Conservation (phyloP, 768 basidiomycete genomes). For the Hydnomerulius pinastri region DNA sequence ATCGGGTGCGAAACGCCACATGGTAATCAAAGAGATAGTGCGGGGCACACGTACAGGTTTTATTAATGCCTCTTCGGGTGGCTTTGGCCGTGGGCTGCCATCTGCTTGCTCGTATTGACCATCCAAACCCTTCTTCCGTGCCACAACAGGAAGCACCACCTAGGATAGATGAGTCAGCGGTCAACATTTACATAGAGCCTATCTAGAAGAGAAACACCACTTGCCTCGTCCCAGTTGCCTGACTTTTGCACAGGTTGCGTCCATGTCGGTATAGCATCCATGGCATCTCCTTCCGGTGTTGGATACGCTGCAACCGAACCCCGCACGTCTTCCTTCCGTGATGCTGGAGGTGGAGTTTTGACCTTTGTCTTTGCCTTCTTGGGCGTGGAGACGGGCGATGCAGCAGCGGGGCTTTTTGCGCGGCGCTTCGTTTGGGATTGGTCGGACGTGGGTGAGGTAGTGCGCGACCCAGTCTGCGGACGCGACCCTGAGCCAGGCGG, state of each 20-base stretch:
- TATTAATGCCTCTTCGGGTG: conserved; percentile 36
- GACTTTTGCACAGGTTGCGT: conserved; percentile 67
- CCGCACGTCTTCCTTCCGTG: conserved; percentile 46
- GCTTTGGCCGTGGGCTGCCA: conserved; percentile 63
- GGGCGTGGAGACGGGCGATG: conserved; percentile 38
- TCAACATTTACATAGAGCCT: conserved; percentile 9
- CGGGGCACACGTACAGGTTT: conserved; percentile 56
- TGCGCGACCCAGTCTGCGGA: conserved; percentile 17
- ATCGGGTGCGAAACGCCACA: background rate
- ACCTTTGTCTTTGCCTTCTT: conserved; percentile 42
- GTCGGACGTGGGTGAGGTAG: conserved; percentile 34
- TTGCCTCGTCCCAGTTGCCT: conserved; percentile 86
- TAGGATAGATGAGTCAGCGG: conserved; percentile 29
- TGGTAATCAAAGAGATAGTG: background rate
- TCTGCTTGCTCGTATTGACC: conserved; percentile 67
- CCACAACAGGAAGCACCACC: conserved; percentile 85
- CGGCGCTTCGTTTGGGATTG: conserved; percentile 44
- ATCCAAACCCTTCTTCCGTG: conserved; percentile 78
- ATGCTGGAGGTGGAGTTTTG: conserved; percentile 33
- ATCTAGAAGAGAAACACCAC: conserved; percentile 19
- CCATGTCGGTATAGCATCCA: conserved; percentile 81
- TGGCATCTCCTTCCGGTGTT: conserved; percentile 52
- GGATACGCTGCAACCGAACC: conserved; percentile 72
- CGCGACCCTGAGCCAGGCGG: conserved; percentile 34
- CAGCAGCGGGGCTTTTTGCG: conserved; percentile 49